Evolutionary conservation across 176 grass and related monocot genomes (phyloP), one percentile per base, ranked within the genome.

Genomic region (Rhynchospora tenuis): DNA sequence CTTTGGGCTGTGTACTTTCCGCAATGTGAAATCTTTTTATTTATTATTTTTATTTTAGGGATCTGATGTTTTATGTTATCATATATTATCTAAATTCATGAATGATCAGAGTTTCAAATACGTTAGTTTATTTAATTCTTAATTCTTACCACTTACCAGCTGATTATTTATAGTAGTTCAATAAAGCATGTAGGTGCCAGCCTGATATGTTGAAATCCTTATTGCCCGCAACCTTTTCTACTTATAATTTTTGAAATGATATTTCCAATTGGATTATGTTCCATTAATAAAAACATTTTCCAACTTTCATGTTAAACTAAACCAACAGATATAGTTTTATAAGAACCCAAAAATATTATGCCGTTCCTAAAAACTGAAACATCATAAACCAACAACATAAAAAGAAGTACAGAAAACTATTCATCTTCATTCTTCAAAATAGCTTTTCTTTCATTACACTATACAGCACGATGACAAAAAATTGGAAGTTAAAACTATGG

Each of bases 1-100:
- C 80, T 86, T 93, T 90, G 3, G 47, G 61, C 42, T 16, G 28
- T 72, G 11, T 62, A n/a, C n/a, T n/a, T 62, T 51, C 24, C 0
- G 26, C 48, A 52, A 71, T 76, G 48, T 75, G 23, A 54, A 62
- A 20, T 59, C 10, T 80, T 80, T 22, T 80, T 11, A 23, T 26
- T 74, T 12, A 47, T 68, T 42, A 38, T 17, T 51, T 74, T 5
- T 14, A 68, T 68, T 68, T 68, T 38, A 38, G 29, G 64, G 0
- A 17, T n/a, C 19, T 42, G 31, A 45, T 22, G 6, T 20, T 71
- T 28, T 3, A 12, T 52, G 46, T 28, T 52, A 24, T 27, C 46
- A 52, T 54, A 51, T 46, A 0, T 38, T 24, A 7, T 51, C 4
- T 16, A 14, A 19, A 72, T 72, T n/a, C 2, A 72, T 46, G 45